Percentiles rank a stretch among this genome's conserved stretches.
Conservation (phyloP, 2,329 filamentous ascomycete genomes). For the Claviceps sp. region DNA sequence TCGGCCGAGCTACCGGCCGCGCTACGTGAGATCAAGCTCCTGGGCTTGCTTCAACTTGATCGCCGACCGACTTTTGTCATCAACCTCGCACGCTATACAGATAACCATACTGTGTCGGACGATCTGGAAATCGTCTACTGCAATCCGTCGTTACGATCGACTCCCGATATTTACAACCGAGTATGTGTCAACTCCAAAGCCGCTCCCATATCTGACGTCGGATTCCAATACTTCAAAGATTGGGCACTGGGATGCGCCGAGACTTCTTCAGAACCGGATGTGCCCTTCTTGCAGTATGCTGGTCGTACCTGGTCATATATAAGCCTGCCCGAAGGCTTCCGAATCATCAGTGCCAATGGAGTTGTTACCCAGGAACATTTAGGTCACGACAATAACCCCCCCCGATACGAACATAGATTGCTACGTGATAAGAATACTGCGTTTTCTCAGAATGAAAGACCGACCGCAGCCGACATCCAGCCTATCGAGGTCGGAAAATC, state of each 20-base stretch:
- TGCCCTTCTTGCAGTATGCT: constrained; percentile 5
- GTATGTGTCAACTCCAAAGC: background rate
- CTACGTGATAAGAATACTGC: background rate
- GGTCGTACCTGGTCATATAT: constrained; percentile 5
- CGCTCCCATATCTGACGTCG: background rate
- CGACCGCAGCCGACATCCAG: background rate
- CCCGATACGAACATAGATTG: background rate
- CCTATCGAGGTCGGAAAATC: constrained; percentile 8
- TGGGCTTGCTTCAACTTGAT: constrained; percentile 28
- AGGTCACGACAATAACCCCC: background rate
- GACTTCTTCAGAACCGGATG: background rate
- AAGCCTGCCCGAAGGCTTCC: constrained; percentile 1
- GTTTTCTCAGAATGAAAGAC: background rate
- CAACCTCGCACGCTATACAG: constrained; percentile 7
- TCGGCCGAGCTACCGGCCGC: constrained; percentile 4
- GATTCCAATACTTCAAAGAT: constrained; percentile 3
- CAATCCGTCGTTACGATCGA: constrained; percentile 16
- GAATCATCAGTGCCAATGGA: constrained; percentile 10
- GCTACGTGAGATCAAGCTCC: constrained; percentile 19
- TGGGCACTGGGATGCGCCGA: constrained; percentile 1
- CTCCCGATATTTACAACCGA: constrained; percentile 1
- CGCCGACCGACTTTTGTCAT: constrained; percentile 29
- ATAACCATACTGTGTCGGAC: constrained; percentile 1
- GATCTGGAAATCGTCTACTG: constrained; percentile 19
- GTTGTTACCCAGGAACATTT: constrained; percentile 9